Evolutionary conservation across 2,329 filamentous ascomycete genomes (phyloP).

Genomic region (Cytospora schulzeri): DNA sequence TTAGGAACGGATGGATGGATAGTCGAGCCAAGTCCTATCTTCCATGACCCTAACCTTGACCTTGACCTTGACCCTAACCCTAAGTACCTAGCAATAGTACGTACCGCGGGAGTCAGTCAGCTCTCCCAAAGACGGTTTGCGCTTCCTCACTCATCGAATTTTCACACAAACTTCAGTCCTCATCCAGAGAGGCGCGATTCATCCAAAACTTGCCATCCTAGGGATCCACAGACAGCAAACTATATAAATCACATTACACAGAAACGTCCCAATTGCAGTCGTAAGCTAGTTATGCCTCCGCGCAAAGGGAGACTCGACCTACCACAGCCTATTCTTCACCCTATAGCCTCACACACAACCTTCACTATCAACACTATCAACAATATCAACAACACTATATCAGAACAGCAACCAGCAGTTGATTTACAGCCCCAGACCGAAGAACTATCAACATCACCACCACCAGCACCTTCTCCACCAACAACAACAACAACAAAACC

Average conservation of each 20-base stretch:
- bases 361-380: constrained; percentile 1
- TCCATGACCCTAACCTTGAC: too few relatives aligned
- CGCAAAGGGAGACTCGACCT: constrained; percentile 4
- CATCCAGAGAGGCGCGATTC: not conserved
- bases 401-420: not conserved
- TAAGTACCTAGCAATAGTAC: not conserved
- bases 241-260: not conserved
- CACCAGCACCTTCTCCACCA: not conserved
- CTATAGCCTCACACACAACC: constrained; percentile 14
- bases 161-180: not conserved
- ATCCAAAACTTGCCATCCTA: not conserved
- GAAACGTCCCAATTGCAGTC: not conserved
- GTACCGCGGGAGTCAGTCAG: not conserved
- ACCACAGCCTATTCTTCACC: constrained; percentile 12
- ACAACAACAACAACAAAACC: too few relatives aligned
- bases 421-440: not conserved
- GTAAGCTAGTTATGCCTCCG: constrained; percentile 8
- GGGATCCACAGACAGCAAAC: not conserved
- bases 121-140: not conserved
- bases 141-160: not conserved
- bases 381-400: too few relatives aligned
- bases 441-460: not conserved
- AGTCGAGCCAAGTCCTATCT: too few relatives aligned
- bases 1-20: too few relatives aligned
- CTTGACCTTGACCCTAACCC: constrained; percentile 1